Evolutionary conservation across 2,329 filamentous ascomycete species (phyloP), one percentile per base, ranked within the genome.

Genomic region (Verticillium nonalfalfae): DNA sequence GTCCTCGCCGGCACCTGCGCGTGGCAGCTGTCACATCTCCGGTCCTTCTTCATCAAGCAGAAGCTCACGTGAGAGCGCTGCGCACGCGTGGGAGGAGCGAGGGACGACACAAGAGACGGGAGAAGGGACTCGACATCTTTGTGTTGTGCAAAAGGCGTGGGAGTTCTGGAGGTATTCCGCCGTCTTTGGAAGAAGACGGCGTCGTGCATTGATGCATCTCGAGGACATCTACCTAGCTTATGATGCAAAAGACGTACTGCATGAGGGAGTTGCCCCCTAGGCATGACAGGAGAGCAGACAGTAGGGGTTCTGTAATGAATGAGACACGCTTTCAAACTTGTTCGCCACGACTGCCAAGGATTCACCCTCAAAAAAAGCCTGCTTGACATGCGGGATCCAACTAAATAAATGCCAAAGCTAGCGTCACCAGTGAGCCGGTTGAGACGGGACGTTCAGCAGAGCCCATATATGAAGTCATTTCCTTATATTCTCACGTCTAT

Each of bases 11-110:
- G 89, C 61, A 97, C 95, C 38, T 99, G 95, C 78, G 91, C 92
- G 64, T 99, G 95, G 95, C 95, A 99, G 77, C 82, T 99, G 56
- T 96, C 93, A 60, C 94, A 99, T 78, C 84, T 99, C 70, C 86
- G 95, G 68, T 90, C 91, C 56, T 99, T 99, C 85, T 99, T 99
- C 81, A 99, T 99, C 82, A 99, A 99, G 85, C 94, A 98, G 82
- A 99, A 99, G 85, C 87, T 99, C 75, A 98, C 95, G 63, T 99
- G 26, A 86, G 77, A 69, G 26, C 39, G 38, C 7, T 31, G n/a
- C 26, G 11, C 31, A 55, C 31, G 31, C 34, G 18, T 7, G 6
- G 18, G 26, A 21, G 26, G 45, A 10, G n/a, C 45, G 26, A 26
- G 26, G 26, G 26, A 26, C 26, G 3, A 4, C 26, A 26, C 26